Base-by-base conservation (phyloP, 2,329 filamentous ascomycete genomes). In the Teratosphaeria pseudoeucalypti region DNA sequence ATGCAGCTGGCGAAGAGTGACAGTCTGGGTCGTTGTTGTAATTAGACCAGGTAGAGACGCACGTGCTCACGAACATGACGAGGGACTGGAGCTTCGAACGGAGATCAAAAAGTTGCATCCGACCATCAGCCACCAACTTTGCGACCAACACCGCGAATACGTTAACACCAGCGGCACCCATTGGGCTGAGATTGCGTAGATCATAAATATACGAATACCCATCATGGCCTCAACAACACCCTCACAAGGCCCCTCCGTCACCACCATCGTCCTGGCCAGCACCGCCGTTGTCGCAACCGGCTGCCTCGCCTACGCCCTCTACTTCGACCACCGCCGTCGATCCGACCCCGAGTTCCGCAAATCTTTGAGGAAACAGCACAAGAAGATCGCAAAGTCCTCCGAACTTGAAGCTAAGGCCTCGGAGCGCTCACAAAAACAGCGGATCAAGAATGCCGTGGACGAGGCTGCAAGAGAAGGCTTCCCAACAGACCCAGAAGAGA, bases 401-500 rank as follows among this genome's bases (percentile, higher is more conserved):
- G 90, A 90, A 78, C 86, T 89, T 69, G 82, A 86, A 72, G 86
- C 85, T 62, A 83, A 87, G 71, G 81, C 82, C 61, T 81, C 84
- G 65, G 81, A 81, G 63, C 80, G 82, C 67, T 80, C 81, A 74
- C 87, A 89, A 78, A 85, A 86, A 72, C 82, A 89, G 74, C 79
- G 81, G 68, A 89, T 99, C 77, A 87, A 87, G 76, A 76, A 77
- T 60, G 85, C 84, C 57, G 88, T 97, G 55, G 85, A 90, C 68
- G 83, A 88, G 68, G 90, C 92, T 68, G 89, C 91, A 78, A 88
- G 89, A 60, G 91, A 95, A 75, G 94, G 92, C 60, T 96, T 95
- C 82, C 94, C 94, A 55, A 81, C 82, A 52, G 90, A 91, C 70
- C 85, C 92, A 39, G 92, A 97, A 74, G 91, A 96, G 79, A 91